Evolutionary conservation across 192 early-diverging fungal genomes (phyloP), one percentile per base, ranked within the genome.

Genomic region (Mortierella hygrophila): DNA sequence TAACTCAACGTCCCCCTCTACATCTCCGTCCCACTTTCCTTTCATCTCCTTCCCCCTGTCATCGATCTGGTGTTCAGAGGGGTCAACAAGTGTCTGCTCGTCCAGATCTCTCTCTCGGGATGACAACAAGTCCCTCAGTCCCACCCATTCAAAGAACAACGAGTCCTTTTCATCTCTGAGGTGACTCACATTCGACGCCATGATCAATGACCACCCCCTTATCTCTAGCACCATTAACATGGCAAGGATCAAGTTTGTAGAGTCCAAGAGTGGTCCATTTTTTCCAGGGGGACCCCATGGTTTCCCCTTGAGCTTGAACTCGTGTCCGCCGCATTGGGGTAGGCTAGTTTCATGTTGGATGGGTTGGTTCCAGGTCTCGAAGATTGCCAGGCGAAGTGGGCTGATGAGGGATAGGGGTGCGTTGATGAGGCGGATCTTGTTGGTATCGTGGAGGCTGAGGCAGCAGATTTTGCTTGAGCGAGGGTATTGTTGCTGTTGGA

Each of bases 341-440:
- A 65, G 60, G 10, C 26, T 32, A 13, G 8, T 32, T 29, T 65
- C 57, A 32, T 57, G 57, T 65, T 76, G 75, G 40, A 76, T 76
- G 4, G 75, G 60, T 32, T 29, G 55, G 54, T 57, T 54, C 75
- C 75, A 76, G 21, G 47, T 29, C 26, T 76, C 35, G 16, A 76
- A 38, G 4, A 76, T 76, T 1, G 55, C 46, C 4, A 57, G 60
- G 41, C 75, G 75, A 2, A 76, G 57, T 16, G 75, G 75, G 20
- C 54, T 57, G 4, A 57, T 29, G 37, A 76, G 26, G 10, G 32
- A 21, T n/a, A 6, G 9, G 38, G 75, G 75, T 29, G 54, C 57
- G 6, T 57, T 57, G 41, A 76, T 76, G 23, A 76, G 75, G 35
- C 75, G 75, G 37, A 76, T 65, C 75, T 76, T 76, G 41, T 76